Evolutionary conservation across 2,329 filamentous ascomycete species (phyloP).

Genomic region (Fusarium ambrosium): DNA sequence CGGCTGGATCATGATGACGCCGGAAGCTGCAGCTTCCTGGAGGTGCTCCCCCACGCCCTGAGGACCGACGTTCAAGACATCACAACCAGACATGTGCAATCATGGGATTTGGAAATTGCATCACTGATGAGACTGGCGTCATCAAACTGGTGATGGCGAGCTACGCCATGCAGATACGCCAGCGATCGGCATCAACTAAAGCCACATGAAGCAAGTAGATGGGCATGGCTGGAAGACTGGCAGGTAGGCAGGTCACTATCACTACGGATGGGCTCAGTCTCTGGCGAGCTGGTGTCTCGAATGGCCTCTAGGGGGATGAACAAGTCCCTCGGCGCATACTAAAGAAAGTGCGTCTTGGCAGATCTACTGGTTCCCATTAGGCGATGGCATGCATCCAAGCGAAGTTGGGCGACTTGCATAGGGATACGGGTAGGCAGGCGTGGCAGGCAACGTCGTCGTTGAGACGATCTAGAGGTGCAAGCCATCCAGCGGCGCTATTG

Average conservation of each 20-base stretch:
- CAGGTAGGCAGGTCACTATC: conserved; percentile 12
- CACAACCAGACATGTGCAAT: background rate
- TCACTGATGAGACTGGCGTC: conserved; percentile 19
- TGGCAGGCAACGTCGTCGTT: background rate
- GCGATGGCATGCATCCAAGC: conserved; percentile 27
- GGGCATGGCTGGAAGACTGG: background rate
- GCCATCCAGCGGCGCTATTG: background rate
- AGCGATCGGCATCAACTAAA: conserved; percentile 17
- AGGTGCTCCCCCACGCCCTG: background rate
- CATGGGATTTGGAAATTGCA: conserved; percentile 28
- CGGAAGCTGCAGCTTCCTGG: background rate
- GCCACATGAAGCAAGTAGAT: conserved; percentile 21
- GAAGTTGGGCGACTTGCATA: conserved; percentile 18
- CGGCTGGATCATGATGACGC: background rate
- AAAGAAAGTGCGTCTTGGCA: conserved; percentile 14
- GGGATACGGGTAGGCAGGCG: background rate
- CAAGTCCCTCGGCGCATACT: background rate
- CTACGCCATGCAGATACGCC: background rate
- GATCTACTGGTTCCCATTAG: conserved; percentile 12
- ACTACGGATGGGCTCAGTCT: conserved; percentile 15
- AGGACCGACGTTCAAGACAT: background rate
- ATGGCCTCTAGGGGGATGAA: conserved; percentile 1
- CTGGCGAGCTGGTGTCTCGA: conserved; percentile 20
- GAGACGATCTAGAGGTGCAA: conserved; percentile 3
- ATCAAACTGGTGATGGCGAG: conserved; percentile 2